These are phyloP conservation scores for Hortiboletus campestris DNA, from an alignment of 768 basidiomycete species.

Conservation along the genomic window DNA sequence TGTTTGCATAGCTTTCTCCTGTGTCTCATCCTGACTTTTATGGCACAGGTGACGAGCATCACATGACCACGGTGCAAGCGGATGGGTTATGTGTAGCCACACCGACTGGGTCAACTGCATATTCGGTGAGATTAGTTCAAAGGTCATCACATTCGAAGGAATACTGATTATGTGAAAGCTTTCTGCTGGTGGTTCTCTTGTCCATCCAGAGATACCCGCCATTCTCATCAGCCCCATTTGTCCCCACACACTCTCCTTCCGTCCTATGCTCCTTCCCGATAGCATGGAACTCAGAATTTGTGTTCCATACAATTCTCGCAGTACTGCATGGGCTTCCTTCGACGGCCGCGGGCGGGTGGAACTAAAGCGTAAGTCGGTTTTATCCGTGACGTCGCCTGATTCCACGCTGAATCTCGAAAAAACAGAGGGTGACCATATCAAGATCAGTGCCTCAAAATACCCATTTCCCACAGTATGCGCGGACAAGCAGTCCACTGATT, in stretches of 20 bases:
- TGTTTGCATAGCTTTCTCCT: conserved; percentile 26
- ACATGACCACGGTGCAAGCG: conserved; percentile 98
- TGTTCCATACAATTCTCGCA: conserved; percentile 97
- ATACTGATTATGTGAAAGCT: conserved; percentile 42
- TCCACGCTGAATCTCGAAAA: conserved; percentile 4
- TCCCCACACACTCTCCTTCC: conserved; percentile 96
- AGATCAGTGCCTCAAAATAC: conserved; percentile 93
- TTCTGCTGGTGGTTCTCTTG: conserved; percentile 96
- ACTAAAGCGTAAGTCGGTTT: conserved; percentile 72
- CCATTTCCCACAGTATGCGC: conserved; percentile 99
- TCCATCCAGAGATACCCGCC: conserved; percentile 96
- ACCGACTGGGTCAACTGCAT: conserved; percentile 97
- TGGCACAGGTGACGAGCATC: conserved; percentile 90
- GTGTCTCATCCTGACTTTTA: conserved; percentile 1
- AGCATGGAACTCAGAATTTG: conserved; percentile 98
- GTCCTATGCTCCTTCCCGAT: conserved; percentile 97
- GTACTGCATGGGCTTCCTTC: conserved; percentile 98
- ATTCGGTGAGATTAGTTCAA: conserved; percentile 62
- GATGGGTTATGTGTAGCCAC: conserved; percentile 94
- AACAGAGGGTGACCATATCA: conserved; percentile 98
- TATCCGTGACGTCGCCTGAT: not conserved
- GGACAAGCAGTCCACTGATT: conserved; percentile 96
- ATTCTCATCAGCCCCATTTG: conserved; percentile 96
- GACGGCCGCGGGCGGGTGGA: conserved; percentile 97
- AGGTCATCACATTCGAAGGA: not conserved